phyloP scores from a whole-genome alignment of 2,329 filamentous ascomycete genomes.

The Hymenotorrendiella dingleyae region DNA sequence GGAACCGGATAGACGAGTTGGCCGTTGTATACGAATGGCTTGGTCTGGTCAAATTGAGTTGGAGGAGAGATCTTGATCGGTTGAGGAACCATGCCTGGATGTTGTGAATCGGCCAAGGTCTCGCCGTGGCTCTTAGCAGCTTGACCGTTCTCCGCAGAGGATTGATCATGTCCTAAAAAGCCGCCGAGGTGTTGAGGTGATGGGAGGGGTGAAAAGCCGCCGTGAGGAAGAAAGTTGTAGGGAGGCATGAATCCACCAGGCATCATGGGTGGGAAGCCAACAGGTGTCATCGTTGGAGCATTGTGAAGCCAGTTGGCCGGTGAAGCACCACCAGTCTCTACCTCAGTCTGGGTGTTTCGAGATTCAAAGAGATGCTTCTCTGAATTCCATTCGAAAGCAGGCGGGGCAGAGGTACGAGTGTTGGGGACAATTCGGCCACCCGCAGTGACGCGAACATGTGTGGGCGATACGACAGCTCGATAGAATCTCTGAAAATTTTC shows the following conservation, averaged over 20 bases:
- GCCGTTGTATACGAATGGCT: slow-evolving; percentile 30
- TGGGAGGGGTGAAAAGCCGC: slow-evolving; percentile 10
- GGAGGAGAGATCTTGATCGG: slow-evolving; percentile 30
- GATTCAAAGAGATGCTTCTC: slow-evolving; percentile 24
- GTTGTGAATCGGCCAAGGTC: neutral
- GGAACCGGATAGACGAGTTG: slow-evolving; percentile 29
- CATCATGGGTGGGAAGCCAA: slow-evolving; percentile 12
- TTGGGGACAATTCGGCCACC: slow-evolving; percentile 63
- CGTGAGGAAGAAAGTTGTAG: slow-evolving; percentile 14
- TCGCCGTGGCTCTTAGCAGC: slow-evolving; percentile 6
- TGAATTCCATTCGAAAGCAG: slow-evolving; percentile 24
- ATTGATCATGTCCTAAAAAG: slow-evolving; percentile 2
- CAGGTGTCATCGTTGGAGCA: slow-evolving; percentile 3
- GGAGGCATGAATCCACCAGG: slow-evolving; percentile 15
- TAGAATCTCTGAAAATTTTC: slow-evolving; percentile 65
- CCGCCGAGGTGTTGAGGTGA: slow-evolving; percentile 4
- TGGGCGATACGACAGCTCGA: slow-evolving; percentile 61
- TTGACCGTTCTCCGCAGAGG: neutral
- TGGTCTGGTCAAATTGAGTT: slow-evolving; percentile 30
- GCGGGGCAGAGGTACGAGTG: slow-evolving; percentile 37
- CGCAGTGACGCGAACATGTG: slow-evolving; percentile 61
- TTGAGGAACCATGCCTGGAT: slow-evolving; percentile 10
- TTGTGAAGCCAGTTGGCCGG: slow-evolving; percentile 8
- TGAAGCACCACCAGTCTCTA: slow-evolving; percentile 3
- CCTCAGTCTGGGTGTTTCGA: slow-evolving; percentile 4